Base-by-base conservation (phyloP, 345 rosid genomes). In the Populus pruinosa region DNA sequence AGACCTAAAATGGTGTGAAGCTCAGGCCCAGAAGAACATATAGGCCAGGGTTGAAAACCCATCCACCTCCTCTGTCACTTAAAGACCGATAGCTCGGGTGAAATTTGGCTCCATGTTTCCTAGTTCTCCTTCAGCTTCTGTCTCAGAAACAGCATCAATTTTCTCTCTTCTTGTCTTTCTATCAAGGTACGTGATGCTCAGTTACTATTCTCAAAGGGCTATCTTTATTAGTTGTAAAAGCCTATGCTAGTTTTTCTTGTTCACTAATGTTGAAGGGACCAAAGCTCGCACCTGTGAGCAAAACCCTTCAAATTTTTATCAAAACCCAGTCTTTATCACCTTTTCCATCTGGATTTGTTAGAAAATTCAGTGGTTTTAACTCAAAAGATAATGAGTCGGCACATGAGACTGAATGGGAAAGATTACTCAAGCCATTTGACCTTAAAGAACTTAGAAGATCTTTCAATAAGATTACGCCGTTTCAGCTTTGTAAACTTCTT, bases 351-450 rank as follows among this genome's bases (percentile, higher is more conserved):
- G 80, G 79, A 78, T 73, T 66, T 33, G 23, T 27, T 72, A 78
- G 76, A 69, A 71, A 73, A n/a, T 79, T 20, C 29, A 38, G 75
- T 71, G 25, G n/a, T 65, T 63, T 21, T 6, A 69, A 74, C 35
- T 21, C 53, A 49, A 69, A 49, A 72, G 74, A 63, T 70, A 77
- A 79, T 61, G 86, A 63, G 35, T 81, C 86, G 8, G 86, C 76
- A 43, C 69, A 87, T 41, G 76, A 81, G 74, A 91, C 85, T 27
- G 93, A 94, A 75, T 91, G 97, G 97, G 97, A 93, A 87, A 91
- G 86, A 76, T 84, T 93, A 80, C 88, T 93, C 79, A 93, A 86
- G 76, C 97, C 97, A 69, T 94, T 88, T 73, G 94, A 93, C 78
- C 72, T 94, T 43, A 86, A 85, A 67, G 92, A 87, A 27, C 94